A percentile compares a stretch with the other conserved stretches of the same genome.
These are phyloP conservation scores for Castanea mollissima DNA, from an alignment of 306 rosid genomes.

Conservation along the genomic window DNA sequence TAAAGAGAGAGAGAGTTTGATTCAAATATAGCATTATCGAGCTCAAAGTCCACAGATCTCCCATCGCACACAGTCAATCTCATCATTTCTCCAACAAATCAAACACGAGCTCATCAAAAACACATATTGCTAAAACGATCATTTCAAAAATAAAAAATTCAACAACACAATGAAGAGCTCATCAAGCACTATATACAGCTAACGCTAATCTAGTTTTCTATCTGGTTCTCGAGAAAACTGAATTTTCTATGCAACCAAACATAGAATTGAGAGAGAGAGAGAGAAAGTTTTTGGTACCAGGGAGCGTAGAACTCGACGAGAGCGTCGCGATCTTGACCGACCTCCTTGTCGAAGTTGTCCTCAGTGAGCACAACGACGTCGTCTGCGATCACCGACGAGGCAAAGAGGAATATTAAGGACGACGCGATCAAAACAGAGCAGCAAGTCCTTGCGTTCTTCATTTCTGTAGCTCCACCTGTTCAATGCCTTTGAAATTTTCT, in stretches of 20 bases:
- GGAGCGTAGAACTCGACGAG: conserved; percentile 96
- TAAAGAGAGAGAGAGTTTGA: no score
- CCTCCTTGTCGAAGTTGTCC: conserved; percentile 62
- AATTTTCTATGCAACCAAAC: neutral
- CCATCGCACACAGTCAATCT: no score
- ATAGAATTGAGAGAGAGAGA: neutral
- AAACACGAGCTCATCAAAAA: neutral
- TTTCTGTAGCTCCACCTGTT: conserved; percentile 12
- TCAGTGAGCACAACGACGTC: conserved; percentile 68
- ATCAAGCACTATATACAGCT: neutral
- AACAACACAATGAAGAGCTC: neutral
- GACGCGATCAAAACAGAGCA: conserved; percentile 32
- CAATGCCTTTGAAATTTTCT: neutral
- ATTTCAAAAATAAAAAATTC: neutral
- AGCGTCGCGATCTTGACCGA: conserved; percentile 81
- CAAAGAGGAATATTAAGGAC: conserved; percentile 26
- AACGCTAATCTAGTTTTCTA: neutral
- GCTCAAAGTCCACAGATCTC: no score
- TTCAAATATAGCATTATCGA: no score
- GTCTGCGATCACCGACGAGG: conserved; percentile 54
- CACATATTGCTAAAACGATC: neutral
- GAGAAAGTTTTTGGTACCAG: conserved; percentile 40
- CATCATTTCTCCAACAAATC: neutral
- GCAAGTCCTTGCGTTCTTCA: conserved; percentile 38
- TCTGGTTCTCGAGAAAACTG: neutral